Evolutionary conservation across 495 filamentous ascomycete species (phyloP), one percentile per base, ranked within the genome.

Genomic region (Hypoxylon fragiforme): DNA sequence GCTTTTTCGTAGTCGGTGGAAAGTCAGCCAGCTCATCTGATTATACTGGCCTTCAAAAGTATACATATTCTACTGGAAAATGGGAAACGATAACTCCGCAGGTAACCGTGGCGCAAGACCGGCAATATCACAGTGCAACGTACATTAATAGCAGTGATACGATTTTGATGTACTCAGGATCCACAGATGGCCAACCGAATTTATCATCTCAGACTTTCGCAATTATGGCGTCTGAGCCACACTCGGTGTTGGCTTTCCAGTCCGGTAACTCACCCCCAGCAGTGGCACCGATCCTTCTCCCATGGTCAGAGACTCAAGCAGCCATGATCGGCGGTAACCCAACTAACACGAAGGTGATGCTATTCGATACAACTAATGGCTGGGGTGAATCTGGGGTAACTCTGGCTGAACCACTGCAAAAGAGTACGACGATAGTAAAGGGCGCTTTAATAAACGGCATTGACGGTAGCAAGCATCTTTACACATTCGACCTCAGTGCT

Each of bases 1-100:
- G 82, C 6, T 77, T 98, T 9, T 97, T 89, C 58, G 79, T 98
- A 49, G 83, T 98, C 36, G 94, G 94, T 35, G 94, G 94, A 26
- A 79, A 78, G 38, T 72, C 77, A 12, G n/a, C n/a, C n/a, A 70
- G 72, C 8, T 64, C 71, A 14, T 65, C 62, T 3, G 74, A 81
- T 21, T 95, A 91, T 62, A 66, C 79, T 21, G 94, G 94, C n/a
- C 66, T 98, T 19, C 91, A 96, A 64, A 82, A 87, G 54, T 98
- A 83, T 63, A 83, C 82, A 0, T 97, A 96, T 66, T 71, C 79
- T n/a, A 80, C 83, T 37, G 72, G 81, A 45, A 82, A 78, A 60
- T 98, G 94, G 94, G 79, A 88, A 55, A 83, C 79, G 2, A 74
- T 96, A 24, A 62, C 60, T 28, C 76, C 85, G 5, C 52, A 72